These are phyloP conservation scores for Xerocomus brunneocitrinus DNA, from an alignment of 768 basidiomycete genomes.

Conservation along the genomic window DNA sequence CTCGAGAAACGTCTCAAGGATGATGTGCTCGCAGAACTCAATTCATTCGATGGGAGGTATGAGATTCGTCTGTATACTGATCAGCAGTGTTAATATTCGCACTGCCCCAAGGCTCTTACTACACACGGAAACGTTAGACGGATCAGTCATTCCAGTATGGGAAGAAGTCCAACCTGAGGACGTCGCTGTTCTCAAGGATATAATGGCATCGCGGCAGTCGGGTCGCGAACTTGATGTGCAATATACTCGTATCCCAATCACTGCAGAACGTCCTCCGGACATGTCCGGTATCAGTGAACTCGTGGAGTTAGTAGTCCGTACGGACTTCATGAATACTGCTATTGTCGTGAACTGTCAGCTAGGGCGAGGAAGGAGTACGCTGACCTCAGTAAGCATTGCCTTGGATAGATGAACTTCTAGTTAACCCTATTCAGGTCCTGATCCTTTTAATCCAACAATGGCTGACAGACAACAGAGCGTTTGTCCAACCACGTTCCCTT, in stretches of 20 bases:
- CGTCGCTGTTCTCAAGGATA: conserved; percentile 80
- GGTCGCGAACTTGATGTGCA: conserved; percentile 55
- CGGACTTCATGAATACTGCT: conserved; percentile 62
- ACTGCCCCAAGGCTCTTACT: conserved; percentile 59
- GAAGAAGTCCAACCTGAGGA: conserved; percentile 73
- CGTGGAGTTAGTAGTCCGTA: conserved; percentile 71
- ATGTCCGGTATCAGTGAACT: conserved; percentile 70
- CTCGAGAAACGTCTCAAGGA: conserved; percentile 86
- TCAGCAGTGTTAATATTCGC: neutral
- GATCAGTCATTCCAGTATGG: conserved; percentile 91
- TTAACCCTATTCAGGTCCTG: conserved; percentile 50
- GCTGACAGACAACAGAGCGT: conserved; percentile 45
- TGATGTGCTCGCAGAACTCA: conserved; percentile 82
- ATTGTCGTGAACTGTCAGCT: conserved; percentile 96
- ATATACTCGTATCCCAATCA: conserved; percentile 88
- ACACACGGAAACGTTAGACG: conserved; percentile 84
- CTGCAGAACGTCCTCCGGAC: conserved; percentile 80
- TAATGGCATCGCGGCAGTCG: conserved; percentile 62
- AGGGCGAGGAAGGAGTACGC: conserved; percentile 85
- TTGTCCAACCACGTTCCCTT: conserved; percentile 41
- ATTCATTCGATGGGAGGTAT: conserved; percentile 78
- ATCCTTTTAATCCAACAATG: conserved; percentile 81
- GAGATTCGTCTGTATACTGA: conserved; percentile 7
- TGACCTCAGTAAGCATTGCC: conserved; percentile 63
- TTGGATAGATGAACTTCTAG: neutral